A percentile compares a stretch with the other conserved stretches of the same genome.
Evolutionary conservation across 495 filamentous ascomycete species (phyloP).

Genomic region (Daldinia childiae): DNA sequence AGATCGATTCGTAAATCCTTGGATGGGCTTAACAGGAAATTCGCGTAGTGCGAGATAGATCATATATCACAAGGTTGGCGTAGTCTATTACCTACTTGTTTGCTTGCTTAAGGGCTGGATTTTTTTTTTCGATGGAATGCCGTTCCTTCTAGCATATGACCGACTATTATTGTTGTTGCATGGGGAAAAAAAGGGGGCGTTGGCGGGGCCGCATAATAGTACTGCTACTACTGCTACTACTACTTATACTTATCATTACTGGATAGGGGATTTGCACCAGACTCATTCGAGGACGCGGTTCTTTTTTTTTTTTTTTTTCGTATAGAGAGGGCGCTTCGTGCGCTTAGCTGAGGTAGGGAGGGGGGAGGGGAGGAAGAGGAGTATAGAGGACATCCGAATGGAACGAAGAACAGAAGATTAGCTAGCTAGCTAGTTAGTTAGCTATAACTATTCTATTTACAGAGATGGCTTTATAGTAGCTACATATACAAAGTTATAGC

Average conservation of each 20-base stretch:
- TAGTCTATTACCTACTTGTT: not conserved
- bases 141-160: not conserved
- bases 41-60: not conserved
- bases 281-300: conserved; percentile 1
- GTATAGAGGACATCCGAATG: conserved; percentile 15
- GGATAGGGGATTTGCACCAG: conserved; percentile 12
- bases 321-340: not conserved
- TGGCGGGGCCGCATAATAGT: conserved; percentile 1
- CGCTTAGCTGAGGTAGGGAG: conserved; percentile 1
- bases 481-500: not conserved
- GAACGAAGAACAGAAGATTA: conserved; percentile 17
- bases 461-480: not conserved
- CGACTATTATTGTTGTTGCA: not conserved
- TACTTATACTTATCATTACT: conserved; percentile 4
- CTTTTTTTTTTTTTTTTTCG: not conserved
- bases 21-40: not conserved
- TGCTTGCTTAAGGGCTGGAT: not conserved
- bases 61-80: not conserved
- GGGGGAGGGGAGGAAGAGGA: not conserved
- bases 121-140: not conserved
- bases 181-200: conserved; percentile 21
- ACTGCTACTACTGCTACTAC: not conserved
- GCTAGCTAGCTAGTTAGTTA: conserved; percentile 5
- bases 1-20: conserved; percentile 46
- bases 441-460: not conserved